Conservation (phyloP, 495 filamentous ascomycete genomes). For the Hypoxylon fragiforme region DNA sequence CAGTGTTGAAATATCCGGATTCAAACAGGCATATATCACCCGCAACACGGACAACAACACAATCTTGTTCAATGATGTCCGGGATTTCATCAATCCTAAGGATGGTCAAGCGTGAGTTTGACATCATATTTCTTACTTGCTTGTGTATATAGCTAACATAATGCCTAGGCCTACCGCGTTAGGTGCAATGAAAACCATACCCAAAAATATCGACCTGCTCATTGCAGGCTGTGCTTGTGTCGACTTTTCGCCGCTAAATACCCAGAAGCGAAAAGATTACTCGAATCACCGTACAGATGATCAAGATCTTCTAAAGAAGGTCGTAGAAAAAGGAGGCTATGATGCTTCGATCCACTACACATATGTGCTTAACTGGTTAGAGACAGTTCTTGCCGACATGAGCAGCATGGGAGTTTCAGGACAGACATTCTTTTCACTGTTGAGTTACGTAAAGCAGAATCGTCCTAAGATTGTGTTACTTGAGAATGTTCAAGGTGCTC, state of each 20-base stretch:
- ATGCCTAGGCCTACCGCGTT: constrained; percentile 67
- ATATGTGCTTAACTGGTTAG: constrained; percentile 3
- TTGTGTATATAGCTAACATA: constrained; percentile 13
- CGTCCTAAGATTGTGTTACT: constrained; percentile 69
- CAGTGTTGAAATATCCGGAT: constrained; percentile 76
- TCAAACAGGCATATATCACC: constrained; percentile 81
- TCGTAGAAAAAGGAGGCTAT: not conserved
- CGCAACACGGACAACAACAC: constrained; percentile 60
- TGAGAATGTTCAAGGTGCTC: constrained; percentile 71
- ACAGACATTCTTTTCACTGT: constrained; percentile 67
- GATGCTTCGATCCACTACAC: not conserved
- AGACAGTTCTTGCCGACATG: constrained; percentile 37
- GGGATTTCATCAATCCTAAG: constrained; percentile 55
- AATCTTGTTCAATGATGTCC: constrained; percentile 70
- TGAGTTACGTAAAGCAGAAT: constrained; percentile 57
- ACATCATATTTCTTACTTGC: not conserved
- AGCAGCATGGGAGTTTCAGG: constrained; percentile 66
- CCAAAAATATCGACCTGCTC: constrained; percentile 65
- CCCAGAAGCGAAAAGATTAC: constrained; percentile 36
- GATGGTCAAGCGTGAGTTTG: constrained; percentile 60
- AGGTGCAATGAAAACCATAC: constrained; percentile 62
- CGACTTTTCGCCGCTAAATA: constrained; percentile 68
- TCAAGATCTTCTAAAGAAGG: not conserved
- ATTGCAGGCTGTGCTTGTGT: constrained; percentile 79
- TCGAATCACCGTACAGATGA: not conserved